Percentiles rank a stretch among this genome's conserved stretches.
Evolutionary conservation across 73 alveolate species (phyloP).

Genomic region (Paraurostyla sp.): DNA sequence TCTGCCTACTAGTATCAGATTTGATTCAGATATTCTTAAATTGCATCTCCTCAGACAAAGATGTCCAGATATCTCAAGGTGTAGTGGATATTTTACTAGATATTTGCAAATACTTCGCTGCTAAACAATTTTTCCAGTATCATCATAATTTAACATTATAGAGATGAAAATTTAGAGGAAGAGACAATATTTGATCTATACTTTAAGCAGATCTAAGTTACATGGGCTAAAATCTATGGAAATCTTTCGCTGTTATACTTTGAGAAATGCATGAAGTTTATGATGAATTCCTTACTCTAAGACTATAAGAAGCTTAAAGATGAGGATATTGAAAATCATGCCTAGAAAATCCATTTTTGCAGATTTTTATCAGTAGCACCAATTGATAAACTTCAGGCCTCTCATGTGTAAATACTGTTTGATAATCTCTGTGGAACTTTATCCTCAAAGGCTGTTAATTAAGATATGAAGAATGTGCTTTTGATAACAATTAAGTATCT

Average conservation of each 20-base stretch:
- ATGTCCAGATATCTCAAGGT: constrained; percentile 8
- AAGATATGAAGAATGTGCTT: constrained; percentile 31
- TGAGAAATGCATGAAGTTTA: constrained; percentile 51
- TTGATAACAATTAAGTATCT: constrained; percentile 24
- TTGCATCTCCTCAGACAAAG: not conserved
- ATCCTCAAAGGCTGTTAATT: constrained; percentile 12
- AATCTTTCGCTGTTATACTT: constrained; percentile 11
- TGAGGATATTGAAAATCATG: constrained; percentile 20
- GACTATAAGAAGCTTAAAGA: constrained; percentile 57
- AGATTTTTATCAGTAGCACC: constrained; percentile 39
- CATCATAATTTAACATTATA: not conserved
- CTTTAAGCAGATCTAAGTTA: constrained; percentile 15
- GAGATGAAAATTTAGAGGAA: constrained; percentile 49
- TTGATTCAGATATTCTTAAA: not conserved
- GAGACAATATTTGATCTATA: constrained; percentile 15
- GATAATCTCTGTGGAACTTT: not conserved
- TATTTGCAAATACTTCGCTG: constrained; percentile 47
- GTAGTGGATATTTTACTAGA: constrained; percentile 47
- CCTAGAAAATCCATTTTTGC: constrained; percentile 59
- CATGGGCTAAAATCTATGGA: constrained; percentile 56
- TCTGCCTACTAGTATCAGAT: constrained; percentile 52
- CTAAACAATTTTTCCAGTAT: not conserved
- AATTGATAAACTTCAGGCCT: constrained; percentile 29
- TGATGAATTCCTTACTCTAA: constrained; percentile 35
- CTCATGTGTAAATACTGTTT: constrained; percentile 51